Percentiles rank a stretch among this genome's conserved stretches.
Evolutionary conservation across 441 rosid genomes (phyloP).

Genomic region (Euphorbia schlechtendalii): DNA sequence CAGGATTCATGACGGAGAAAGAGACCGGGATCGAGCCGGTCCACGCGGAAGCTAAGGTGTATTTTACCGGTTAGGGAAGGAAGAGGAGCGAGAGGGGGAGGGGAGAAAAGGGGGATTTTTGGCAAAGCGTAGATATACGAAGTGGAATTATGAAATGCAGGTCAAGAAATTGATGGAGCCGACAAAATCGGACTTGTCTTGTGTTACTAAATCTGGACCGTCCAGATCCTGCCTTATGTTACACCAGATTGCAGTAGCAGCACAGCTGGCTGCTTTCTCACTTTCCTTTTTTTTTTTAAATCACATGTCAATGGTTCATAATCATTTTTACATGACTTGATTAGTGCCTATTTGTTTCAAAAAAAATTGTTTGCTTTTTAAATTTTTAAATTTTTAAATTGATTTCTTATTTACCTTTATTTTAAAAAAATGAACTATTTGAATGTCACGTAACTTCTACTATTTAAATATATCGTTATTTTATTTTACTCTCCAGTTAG

Average conservation of each 20-base stretch:
- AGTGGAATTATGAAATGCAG: not conserved
- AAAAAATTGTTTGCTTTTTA: too few relatives aligned
- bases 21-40: slow-evolving; percentile 23
- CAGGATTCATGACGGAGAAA: slow-evolving; percentile 25
- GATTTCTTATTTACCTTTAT: too few relatives aligned
- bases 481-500: too few relatives aligned
- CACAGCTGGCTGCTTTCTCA: not conserved
- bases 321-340: too few relatives aligned
- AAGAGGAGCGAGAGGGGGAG: not conserved
- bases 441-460: too few relatives aligned
- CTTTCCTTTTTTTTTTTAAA: too few relatives aligned
- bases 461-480: too few relatives aligned
- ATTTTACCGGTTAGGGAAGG: not conserved
- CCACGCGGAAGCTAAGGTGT: slow-evolving; percentile 20
- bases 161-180: not conserved
- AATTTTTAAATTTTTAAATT: too few relatives aligned
- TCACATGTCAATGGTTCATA: too few relatives aligned
- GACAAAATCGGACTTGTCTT: not conserved
- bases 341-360: too few relatives aligned
- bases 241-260: not conserved
- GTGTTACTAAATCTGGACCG: slow-evolving; percentile 5
- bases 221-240: not conserved
- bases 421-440: too few relatives aligned
- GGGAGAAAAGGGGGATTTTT: not conserved
- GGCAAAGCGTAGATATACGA: not conserved